Percentiles rank a stretch among this genome's conserved stretches.
Evolutionary conservation across 2,329 filamentous ascomycete genomes (phyloP).

Genomic region (Microcera coccophila): DNA sequence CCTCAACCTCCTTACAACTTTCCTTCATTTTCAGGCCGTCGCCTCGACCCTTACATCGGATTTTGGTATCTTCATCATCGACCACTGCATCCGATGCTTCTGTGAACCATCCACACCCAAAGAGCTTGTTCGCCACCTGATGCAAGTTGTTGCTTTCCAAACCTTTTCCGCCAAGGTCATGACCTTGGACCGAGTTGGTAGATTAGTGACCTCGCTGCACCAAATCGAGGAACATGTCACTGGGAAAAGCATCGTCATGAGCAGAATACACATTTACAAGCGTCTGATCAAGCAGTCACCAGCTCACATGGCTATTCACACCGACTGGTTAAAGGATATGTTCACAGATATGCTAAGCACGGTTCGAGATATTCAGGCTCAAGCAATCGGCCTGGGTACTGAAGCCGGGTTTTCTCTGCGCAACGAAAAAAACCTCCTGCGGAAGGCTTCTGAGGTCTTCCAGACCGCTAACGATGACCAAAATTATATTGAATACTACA

Average conservation of each 20-base stretch:
- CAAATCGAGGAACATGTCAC: slow-evolving; percentile 68
- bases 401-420: slow-evolving; percentile 68
- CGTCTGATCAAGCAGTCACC: slow-evolving; percentile 70
- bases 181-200: slow-evolving; percentile 65
- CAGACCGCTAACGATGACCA: slow-evolving; percentile 48
- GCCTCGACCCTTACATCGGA: slow-evolving; percentile 69
- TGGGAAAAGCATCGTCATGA: slow-evolving; percentile 76
- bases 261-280: slow-evolving; percentile 74
- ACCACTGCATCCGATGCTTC: slow-evolving; percentile 72
- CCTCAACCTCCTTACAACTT: slow-evolving; percentile 69
- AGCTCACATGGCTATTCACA: slow-evolving; percentile 64
- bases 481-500: slow-evolving; percentile 67
- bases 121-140: slow-evolving; percentile 70
- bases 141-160: slow-evolving; percentile 77
- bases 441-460: slow-evolving; percentile 62
- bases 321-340: slow-evolving; percentile 77
- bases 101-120: slow-evolving; percentile 68
- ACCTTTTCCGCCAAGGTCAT: slow-evolving; percentile 73
- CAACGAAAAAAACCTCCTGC: slow-evolving; percentile 63
- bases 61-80: slow-evolving; percentile 74
- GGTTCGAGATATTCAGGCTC: slow-evolving; percentile 69
- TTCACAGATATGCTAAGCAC: slow-evolving; percentile 78
- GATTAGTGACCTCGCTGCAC: slow-evolving; percentile 67
- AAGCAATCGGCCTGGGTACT: slow-evolving; percentile 70
- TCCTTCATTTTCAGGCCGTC: slow-evolving; percentile 71